A percentile compares a stretch with the other conserved stretches of the same genome.
Evolutionary conservation across 495 filamentous ascomycete species (phyloP).

Genomic region (Aspergillus sclerotioniger): DNA sequence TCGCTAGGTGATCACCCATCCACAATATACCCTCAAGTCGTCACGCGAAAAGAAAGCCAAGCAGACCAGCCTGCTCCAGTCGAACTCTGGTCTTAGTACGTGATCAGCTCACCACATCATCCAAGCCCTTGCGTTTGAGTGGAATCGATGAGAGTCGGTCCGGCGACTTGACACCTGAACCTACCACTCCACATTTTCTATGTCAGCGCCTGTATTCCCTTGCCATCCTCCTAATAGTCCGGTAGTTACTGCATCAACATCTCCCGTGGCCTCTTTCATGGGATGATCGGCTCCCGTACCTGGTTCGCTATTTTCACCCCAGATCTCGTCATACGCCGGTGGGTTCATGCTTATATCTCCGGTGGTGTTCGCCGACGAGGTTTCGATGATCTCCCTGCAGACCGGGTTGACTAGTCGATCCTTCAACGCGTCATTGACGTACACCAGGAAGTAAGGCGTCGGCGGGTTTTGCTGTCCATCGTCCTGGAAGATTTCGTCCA

Average conservation of each 20-base stretch:
- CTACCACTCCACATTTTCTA: constrained; percentile 31
- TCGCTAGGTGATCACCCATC: background rate
- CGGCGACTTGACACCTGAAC: constrained; percentile 16
- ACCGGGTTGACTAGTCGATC: constrained; percentile 61
- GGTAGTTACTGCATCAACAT: constrained; percentile 6
- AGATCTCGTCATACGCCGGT: constrained; percentile 31
- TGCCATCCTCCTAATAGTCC: constrained; percentile 12
- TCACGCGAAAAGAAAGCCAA: background rate
- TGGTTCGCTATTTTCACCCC: constrained; percentile 21
- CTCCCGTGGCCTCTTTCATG: constrained; percentile 7
- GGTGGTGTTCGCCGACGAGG: constrained; percentile 16
- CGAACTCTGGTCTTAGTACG: background rate
- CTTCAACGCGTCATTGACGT: constrained; percentile 65
- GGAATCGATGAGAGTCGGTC: constrained; percentile 23
- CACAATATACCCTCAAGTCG: background rate
- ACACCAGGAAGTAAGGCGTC: constrained; percentile 88
- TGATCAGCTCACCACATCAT: constrained; percentile 16
- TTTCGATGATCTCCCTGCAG: constrained; percentile 43
- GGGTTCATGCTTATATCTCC: constrained; percentile 32
- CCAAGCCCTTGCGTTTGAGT: constrained; percentile 35
- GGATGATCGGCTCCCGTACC: constrained; percentile 30
- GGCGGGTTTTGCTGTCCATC: constrained; percentile 57
- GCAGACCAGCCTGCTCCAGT: background rate
- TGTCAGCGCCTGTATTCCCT: constrained; percentile 22
- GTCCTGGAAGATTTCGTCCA: constrained; percentile 63